Conservation (phyloP, 2,329 filamentous ascomycete genomes). For the Orbilia javanica region DNA sequence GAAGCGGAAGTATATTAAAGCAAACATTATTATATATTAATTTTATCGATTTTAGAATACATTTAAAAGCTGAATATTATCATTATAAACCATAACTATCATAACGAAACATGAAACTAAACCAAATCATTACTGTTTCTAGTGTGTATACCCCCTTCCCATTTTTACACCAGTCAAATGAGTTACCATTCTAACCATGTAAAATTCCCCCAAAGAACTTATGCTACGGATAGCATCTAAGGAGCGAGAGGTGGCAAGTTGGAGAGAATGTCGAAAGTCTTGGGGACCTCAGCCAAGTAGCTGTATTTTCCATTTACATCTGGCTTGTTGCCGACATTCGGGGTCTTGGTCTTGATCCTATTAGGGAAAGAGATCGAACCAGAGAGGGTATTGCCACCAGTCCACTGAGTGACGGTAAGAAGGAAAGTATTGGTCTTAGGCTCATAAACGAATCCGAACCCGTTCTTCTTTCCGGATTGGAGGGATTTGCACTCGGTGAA, state of each 20-base stretch:
- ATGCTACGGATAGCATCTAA: background rate
- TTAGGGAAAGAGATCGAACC: conserved; percentile 4
- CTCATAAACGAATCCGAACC: conserved; percentile 19
- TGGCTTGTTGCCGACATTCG: conserved; percentile 4
- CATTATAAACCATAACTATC: background rate
- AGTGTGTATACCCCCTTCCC: background rate
- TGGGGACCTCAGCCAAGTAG: conserved; percentile 26
- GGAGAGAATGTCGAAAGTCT: conserved; percentile 2
- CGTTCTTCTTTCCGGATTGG: background rate
- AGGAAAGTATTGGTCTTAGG: conserved; percentile 19
- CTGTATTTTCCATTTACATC: conserved; percentile 21
- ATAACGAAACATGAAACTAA: no score
- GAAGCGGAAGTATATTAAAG: no score
- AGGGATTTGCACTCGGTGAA: conserved; percentile 8
- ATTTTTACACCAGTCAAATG: background rate
- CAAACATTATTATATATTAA: no score
- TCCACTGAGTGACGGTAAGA: conserved; percentile 21
- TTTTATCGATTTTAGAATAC: no score
- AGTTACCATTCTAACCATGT: background rate
- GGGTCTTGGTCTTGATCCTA: conserved; percentile 18
- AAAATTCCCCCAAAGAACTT: background rate
- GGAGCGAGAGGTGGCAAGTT: background rate
- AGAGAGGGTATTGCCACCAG: conserved; percentile 9
- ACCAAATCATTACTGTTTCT: no score
- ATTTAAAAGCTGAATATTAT: no score